Percentiles rank a stretch among this genome's conserved stretches.
Evolutionary conservation across 148 eudicot genomes (phyloP).

Genomic region (Heliosperma pusillum): DNA sequence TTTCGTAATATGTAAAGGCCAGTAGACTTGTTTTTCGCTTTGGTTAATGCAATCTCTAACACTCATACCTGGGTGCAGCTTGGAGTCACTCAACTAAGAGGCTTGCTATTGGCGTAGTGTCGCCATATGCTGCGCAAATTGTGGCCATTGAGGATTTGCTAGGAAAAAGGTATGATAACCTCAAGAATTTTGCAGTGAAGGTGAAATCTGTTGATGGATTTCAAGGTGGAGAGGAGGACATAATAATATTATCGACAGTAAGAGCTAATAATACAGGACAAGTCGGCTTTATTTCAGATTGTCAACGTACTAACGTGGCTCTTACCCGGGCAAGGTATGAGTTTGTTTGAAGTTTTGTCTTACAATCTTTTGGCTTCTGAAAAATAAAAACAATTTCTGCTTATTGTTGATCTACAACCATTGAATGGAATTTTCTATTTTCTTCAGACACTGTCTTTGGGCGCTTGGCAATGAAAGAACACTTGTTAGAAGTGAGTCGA

Average conservation of each 20-base stretch:
- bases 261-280: slow-evolving; percentile 53
- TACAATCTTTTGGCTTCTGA: neutral
- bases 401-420: neutral
- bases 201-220: slow-evolving; percentile 77
- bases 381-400: neutral
- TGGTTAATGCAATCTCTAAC: neutral
- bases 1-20: neutral
- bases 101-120: slow-evolving; percentile 53
- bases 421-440: neutral
- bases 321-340: slow-evolving; percentile 71
- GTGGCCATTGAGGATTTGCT: slow-evolving; percentile 53
- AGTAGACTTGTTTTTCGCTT: neutral
- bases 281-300: slow-evolving; percentile 58
- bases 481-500: slow-evolving; percentile 33
- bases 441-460: slow-evolving; percentile 64
- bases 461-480: slow-evolving; percentile 63
- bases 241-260: slow-evolving; percentile 68
- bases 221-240: slow-evolving; percentile 81
- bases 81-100: slow-evolving; percentile 36
- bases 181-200: slow-evolving; percentile 44
- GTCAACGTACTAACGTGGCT: slow-evolving; percentile 69
- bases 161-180: slow-evolving; percentile 41
- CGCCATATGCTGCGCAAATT: slow-evolving; percentile 78
- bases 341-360: neutral
- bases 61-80: slow-evolving; percentile 25